Evolutionary conservation across 2,329 filamentous ascomycete genomes (phyloP).

Genomic region (Thermoascus crustaceus): DNA sequence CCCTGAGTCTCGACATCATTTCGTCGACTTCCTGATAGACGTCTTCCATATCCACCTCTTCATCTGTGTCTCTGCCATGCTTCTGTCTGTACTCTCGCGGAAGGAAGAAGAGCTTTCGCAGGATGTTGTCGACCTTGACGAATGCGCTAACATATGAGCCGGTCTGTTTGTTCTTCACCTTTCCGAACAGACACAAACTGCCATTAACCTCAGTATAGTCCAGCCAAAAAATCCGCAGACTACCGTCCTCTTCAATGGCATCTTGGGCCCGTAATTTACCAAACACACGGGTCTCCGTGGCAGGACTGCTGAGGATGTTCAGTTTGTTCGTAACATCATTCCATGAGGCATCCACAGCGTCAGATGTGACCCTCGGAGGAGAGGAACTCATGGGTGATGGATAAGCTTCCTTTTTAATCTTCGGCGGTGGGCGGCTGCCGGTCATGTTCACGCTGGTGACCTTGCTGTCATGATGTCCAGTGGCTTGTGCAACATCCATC

Average conservation of each 20-base stretch:
- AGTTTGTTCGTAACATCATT: slow-evolving; percentile 77
- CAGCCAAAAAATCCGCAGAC: slow-evolving; percentile 90
- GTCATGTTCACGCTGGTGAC: slow-evolving; percentile 73
- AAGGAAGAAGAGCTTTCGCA: slow-evolving; percentile 87
- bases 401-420: slow-evolving; percentile 59
- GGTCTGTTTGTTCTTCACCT: slow-evolving; percentile 82
- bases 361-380: slow-evolving; percentile 53
- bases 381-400: slow-evolving; percentile 71
- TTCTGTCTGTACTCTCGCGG: slow-evolving; percentile 59
- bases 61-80: slow-evolving; percentile 59
- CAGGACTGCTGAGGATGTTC: slow-evolving; percentile 72
- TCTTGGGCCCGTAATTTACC: slow-evolving; percentile 78
- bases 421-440: slow-evolving; percentile 69
- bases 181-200: slow-evolving; percentile 87
- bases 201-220: slow-evolving; percentile 92
- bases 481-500: slow-evolving; percentile 76
- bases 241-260: slow-evolving; percentile 89
- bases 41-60: slow-evolving; percentile 77
- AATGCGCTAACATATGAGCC: slow-evolving; percentile 81
- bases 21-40: slow-evolving; percentile 84
- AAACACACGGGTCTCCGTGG: slow-evolving; percentile 51
- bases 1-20: slow-evolving; percentile 78
- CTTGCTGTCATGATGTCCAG: slow-evolving; percentile 55
- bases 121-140: slow-evolving; percentile 88
- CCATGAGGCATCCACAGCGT: slow-evolving; percentile 73